Percentiles rank a stretch among this genome's conserved stretches.
phyloP scores from a whole-genome alignment of 1,284 basidiomycete genomes.

The Cutaneotrichosporon cavernicola region DNA sequence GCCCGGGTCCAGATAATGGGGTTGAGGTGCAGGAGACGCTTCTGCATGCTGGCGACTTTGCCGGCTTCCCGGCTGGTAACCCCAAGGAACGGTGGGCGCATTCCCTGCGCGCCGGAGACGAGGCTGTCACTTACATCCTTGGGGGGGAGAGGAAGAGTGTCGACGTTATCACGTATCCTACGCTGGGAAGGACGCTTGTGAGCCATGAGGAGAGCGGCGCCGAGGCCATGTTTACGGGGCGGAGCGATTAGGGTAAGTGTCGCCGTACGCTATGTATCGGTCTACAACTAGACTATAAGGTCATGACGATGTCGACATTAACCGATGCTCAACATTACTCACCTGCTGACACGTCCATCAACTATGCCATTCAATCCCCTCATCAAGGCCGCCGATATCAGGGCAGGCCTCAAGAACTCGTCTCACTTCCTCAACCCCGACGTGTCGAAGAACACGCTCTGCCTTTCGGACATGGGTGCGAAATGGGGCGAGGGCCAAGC shows the following conservation, averaged over 20 bases:
- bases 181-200: conserved; percentile 23
- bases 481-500: neutral
- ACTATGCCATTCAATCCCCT: conserved; percentile 17
- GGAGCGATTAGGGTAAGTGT: conserved; percentile 1
- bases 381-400: conserved; percentile 25
- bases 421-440: conserved; percentile 26
- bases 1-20: conserved; percentile 9
- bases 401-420: conserved; percentile 10
- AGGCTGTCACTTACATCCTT: conserved; percentile 19
- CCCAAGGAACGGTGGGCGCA: conserved; percentile 23
- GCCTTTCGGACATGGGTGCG: conserved; percentile 30
- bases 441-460: conserved; percentile 12
- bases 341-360: neutral
- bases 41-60: conserved; percentile 24
- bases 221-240: conserved; percentile 21
- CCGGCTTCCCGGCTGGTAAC: conserved; percentile 25
- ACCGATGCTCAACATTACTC: neutral
- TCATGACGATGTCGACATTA: no score
- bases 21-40: conserved; percentile 11
- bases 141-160: conserved; percentile 22
- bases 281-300: no score
- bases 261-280: neutral
- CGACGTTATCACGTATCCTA: conserved; percentile 24
- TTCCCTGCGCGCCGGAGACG: conserved; percentile 13
- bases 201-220: conserved; percentile 18